phyloP scores from a whole-genome alignment of 148 eudicot genomes.

The Vaccinium vitisidaea region DNA sequence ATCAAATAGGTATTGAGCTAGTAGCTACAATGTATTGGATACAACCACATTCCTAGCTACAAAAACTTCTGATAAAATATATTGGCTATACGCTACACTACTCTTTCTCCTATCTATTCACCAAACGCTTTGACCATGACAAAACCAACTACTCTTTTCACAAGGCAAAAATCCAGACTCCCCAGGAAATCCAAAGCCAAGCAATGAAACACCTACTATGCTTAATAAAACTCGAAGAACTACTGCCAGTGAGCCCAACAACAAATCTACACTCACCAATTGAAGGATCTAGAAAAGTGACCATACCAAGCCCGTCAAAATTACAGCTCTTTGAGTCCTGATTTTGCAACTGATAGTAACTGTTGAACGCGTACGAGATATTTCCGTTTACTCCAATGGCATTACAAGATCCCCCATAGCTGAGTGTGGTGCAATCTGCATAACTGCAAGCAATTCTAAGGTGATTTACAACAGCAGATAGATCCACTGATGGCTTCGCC shows the following conservation, averaged over 20 bases:
- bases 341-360: conserved; percentile 75
- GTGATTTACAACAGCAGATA: conserved; percentile 51
- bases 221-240: conserved; percentile 32
- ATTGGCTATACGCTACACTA: background rate
- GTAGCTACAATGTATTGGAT: background rate
- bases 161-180: conserved; percentile 20
- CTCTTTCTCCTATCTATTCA: background rate
- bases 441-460: conserved; percentile 60
- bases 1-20: background rate
- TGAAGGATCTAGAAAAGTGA: conserved; percentile 79
- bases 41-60: background rate
- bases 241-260: conserved; percentile 51
- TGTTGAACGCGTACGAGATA: conserved; percentile 80
- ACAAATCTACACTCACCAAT: conserved; percentile 74
- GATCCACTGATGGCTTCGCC: conserved; percentile 60
- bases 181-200: conserved; percentile 30
- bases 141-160: conserved; percentile 23
- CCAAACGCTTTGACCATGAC: conserved; percentile 5
- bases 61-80: background rate
- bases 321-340: conserved; percentile 72
- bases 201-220: background rate
- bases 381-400: conserved; percentile 73
- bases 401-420: conserved; percentile 75
- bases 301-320: conserved; percentile 78
- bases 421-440: conserved; percentile 76